These are phyloP conservation scores for Xylaria intraflava DNA, from an alignment of 495 filamentous ascomycete species.

Conservation along the genomic window DNA sequence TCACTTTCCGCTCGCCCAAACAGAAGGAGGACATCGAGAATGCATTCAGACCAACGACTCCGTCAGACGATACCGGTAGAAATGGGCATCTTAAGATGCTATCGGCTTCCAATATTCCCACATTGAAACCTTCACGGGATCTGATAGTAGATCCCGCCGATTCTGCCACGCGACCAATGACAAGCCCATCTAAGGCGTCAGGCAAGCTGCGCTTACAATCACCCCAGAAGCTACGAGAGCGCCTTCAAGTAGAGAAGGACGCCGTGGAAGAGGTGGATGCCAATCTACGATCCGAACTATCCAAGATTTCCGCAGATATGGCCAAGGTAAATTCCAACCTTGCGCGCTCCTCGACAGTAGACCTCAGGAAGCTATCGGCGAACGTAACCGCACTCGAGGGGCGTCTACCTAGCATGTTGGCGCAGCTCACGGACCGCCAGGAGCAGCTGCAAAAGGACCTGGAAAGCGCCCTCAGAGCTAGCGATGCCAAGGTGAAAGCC, in stretches of 20 bases:
- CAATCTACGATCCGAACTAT: constrained; percentile 67
- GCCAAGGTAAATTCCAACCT: constrained; percentile 49
- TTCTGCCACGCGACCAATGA: constrained; percentile 25
- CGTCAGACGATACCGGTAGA: constrained; percentile 7
- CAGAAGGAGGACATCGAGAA: constrained; percentile 39
- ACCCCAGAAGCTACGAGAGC: constrained; percentile 87
- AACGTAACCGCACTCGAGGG: constrained; percentile 60
- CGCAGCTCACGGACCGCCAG: constrained; percentile 54
- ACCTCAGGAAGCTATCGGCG: constrained; percentile 44
- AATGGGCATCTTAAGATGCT: constrained; percentile 33
- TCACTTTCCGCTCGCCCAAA: constrained; percentile 27
- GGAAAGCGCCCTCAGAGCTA: constrained; percentile 60
- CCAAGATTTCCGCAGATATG: constrained; percentile 78
- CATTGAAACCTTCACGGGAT: constrained; percentile 31
- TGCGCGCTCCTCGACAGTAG: constrained; percentile 31
- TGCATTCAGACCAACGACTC: constrained; percentile 15
- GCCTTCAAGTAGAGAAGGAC: constrained; percentile 72
- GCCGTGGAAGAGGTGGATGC: constrained; percentile 61
- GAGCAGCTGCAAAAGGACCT: constrained; percentile 59
- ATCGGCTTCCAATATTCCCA: constrained; percentile 44
- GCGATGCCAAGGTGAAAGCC: constrained; percentile 70
- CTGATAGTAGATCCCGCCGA: constrained; percentile 17
- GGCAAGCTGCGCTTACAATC: constrained; percentile 80
- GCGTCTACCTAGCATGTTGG: constrained; percentile 53
- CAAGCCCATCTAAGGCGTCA: constrained; percentile 35